Base-by-base conservation (phyloP, 139 green algal genomes). In the Chlorella vulgaris region DNA sequence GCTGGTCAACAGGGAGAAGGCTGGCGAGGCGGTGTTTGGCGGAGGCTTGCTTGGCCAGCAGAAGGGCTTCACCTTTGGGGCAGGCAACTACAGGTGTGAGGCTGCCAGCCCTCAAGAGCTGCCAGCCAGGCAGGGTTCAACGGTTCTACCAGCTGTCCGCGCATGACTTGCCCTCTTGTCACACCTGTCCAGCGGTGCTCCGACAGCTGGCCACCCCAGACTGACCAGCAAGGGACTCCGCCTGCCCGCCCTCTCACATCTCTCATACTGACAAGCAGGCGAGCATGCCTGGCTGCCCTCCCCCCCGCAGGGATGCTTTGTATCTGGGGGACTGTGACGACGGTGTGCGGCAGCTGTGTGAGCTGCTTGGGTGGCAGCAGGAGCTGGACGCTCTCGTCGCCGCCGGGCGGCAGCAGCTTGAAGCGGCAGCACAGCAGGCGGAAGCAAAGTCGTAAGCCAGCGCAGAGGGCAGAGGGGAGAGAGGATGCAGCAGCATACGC, bases 1-100 rank as follows among this genome's bases (percentile, higher is more conserved):
- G 68, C 85, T 97, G 31, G 90, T 97, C 79, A 97, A 97, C 84
- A 74, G 87, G 0, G 94, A 97, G 79, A 84, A 83, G 67, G 90
- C 92, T 7, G 92, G 89, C 15, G 89, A 93, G 60, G 78, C 39
- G 1, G 55, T 70, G 8, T 22, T 74, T 6, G 53, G 58, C 43
- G 26, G 82, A 74, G 29, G 53, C 0, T 33, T 4, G 3, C 38
- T 88, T 4, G 86, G 86, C 24, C 63, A 81, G 33, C 24, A 15
- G 3, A 70, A 65, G 3, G 87, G 86, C 39, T 92, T 94, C 62
- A 66, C 90, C 42, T 92, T 92, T 78, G 75, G 58, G 19, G 75
- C 80, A 3, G 68, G 40, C 40, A 92, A 91, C 80, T 86, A 68
- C 66, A 33, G 77, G 77, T 51, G 42, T 2, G 75, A 24, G n/a